These are phyloP conservation scores for Pseudocercospora fuligena DNA, from an alignment of 2,329 filamentous ascomycete genomes.

Conservation along the genomic window DNA sequence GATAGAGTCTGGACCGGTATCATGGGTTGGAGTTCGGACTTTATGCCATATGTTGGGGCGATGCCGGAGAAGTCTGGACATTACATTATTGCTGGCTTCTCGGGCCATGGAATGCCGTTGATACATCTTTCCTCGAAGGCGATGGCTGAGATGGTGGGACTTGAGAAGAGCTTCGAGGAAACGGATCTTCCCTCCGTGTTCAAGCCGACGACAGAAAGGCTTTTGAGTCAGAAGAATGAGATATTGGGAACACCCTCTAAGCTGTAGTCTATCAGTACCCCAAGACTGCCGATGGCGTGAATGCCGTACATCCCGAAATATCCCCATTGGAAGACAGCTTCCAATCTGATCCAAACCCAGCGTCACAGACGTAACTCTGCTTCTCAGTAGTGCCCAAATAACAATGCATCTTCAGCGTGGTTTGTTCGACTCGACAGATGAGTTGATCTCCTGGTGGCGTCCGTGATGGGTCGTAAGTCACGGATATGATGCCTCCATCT, in stretches of 20 bases:
- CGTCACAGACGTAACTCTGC: too few species aligned
- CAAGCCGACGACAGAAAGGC: slow-evolving; percentile 2
- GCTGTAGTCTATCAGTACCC: background rate
- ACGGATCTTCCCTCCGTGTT: slow-evolving; percentile 7
- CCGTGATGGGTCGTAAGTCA: too few species aligned
- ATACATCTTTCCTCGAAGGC: slow-evolving; percentile 9
- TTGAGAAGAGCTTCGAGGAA: background rate
- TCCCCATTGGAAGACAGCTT: too few species aligned
- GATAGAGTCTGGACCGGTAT: slow-evolving; percentile 50
- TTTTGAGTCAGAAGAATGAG: slow-evolving; percentile 6
- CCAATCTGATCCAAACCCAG: too few species aligned
- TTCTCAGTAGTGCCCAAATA: too few species aligned
- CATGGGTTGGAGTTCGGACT: slow-evolving; percentile 33
- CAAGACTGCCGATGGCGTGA: background rate
- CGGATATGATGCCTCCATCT: too few species aligned
- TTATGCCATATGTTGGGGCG: slow-evolving; percentile 49
- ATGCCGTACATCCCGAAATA: too few species aligned
- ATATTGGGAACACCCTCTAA: background rate
- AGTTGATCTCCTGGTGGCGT: too few species aligned
- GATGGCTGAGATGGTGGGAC: slow-evolving; percentile 9
- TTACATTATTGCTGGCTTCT: slow-evolving; percentile 56
- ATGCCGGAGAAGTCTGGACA: slow-evolving; percentile 49
- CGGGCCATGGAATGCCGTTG: slow-evolving; percentile 58
- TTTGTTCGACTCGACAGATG: too few species aligned
- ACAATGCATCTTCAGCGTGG: too few species aligned